A percentile compares a stretch with the other conserved stretches of the same genome.
phyloP scores from a whole-genome alignment of 2,329 filamentous ascomycete species.

The Microdochium paspali region DNA sequence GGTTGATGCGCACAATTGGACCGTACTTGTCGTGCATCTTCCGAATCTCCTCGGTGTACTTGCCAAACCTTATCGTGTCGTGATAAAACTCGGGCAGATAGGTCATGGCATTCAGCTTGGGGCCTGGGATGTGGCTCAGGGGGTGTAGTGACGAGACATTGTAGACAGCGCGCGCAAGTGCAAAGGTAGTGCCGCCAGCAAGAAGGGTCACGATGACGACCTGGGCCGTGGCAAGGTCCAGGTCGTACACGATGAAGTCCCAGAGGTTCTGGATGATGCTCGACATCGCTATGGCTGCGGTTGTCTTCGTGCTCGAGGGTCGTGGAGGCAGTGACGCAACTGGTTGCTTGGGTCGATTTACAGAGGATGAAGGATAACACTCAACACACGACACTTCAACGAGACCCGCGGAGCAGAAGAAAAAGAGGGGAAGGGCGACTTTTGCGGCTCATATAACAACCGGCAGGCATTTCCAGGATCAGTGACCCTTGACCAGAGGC shows the following conservation, averaged over 20 bases:
- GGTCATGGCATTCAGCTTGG: not conserved
- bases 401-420: no score
- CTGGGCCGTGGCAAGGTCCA: not conserved
- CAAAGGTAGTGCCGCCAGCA: not conserved
- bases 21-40: constrained; percentile 1
- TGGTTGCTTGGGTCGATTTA: no score
- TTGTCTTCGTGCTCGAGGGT: no score
- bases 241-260: not conserved
- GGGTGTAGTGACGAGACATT: not conserved
- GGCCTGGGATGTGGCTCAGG: not conserved
- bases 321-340: no score
- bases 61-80: constrained; percentile 1
- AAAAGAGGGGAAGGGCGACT: no score
- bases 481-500: no score
- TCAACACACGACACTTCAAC: no score
- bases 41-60: constrained; percentile 1
- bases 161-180: not conserved
- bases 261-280: not conserved
- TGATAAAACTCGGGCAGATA: constrained; percentile 1
- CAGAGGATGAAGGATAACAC: no score
- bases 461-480: no score
- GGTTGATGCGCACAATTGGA: constrained; percentile 9
- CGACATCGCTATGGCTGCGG: not conserved
- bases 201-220: not conserved
- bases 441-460: no score